Evolutionary conservation across 2,329 filamentous ascomycete species (phyloP).

Genomic region (Arachnomyces sp.): DNA sequence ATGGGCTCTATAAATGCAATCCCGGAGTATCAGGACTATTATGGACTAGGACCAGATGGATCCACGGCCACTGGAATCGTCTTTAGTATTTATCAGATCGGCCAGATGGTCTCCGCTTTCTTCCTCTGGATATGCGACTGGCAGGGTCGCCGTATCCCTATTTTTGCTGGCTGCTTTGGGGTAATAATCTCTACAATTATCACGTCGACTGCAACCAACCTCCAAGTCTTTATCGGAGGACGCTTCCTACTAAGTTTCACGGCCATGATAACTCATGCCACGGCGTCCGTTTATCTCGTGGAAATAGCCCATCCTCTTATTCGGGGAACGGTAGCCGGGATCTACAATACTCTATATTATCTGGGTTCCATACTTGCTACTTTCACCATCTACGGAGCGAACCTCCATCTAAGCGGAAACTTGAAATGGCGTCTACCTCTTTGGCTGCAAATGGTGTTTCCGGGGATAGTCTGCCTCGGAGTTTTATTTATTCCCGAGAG

Average conservation of each 20-base stretch:
- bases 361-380: slow-evolving; percentile 11
- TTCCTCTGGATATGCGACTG: slow-evolving; percentile 41
- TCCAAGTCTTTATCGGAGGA: slow-evolving; percentile 21
- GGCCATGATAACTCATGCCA: slow-evolving; percentile 27
- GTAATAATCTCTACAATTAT: slow-evolving; percentile 21
- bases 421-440: slow-evolving; percentile 10
- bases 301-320: slow-evolving; percentile 25
- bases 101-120: slow-evolving; percentile 37
- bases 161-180: slow-evolving; percentile 33
- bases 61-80: slow-evolving; percentile 36
- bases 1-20: slow-evolving; percentile 41
- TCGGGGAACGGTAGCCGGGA: slow-evolving; percentile 20
- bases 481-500: slow-evolving; percentile 19
- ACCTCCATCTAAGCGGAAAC: slow-evolving; percentile 5
- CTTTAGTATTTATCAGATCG: slow-evolving; percentile 28
- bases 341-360: slow-evolving; percentile 21
- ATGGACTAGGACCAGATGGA: slow-evolving; percentile 27
- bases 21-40: slow-evolving; percentile 36
- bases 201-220: slow-evolving; percentile 15
- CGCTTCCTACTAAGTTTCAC: slow-evolving; percentile 28
- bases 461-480: slow-evolving; percentile 9
- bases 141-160: slow-evolving; percentile 37
- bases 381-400: slow-evolving; percentile 7
- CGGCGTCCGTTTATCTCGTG: slow-evolving; percentile 22
- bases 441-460: slow-evolving; percentile 12